Evolutionary conservation across 805 yeast genomes (phyloP), one percentile per base, ranked within the genome.

Genomic region (Pichia occidentalis): DNA sequence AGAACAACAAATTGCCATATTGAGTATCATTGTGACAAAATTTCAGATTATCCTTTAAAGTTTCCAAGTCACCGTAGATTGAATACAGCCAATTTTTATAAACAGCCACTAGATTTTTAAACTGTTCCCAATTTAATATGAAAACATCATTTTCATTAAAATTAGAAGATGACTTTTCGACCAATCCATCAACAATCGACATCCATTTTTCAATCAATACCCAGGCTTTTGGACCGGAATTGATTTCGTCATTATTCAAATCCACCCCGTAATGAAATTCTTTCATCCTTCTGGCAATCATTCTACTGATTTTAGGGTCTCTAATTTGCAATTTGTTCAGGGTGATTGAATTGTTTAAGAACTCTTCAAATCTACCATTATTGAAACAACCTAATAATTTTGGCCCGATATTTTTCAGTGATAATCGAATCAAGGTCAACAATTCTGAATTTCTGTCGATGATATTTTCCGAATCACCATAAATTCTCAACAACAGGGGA

Each of bases 21-120:
- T 92, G 98, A 1, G 97, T 83, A 60, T 90, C 98, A 54, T 92
- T 92, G 61, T 92, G 98, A 51, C 96, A 86, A 55, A 92, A 92
- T 11, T 75, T 86, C 44, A 84, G 66, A 37, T 70, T 65, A 11
- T 67, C 63, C 34, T 65, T 60, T 25, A 77, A 58, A 16, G 56
- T 57, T 8, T 58, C 60, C 16, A 37, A 44, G 16, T 59, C 60
- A 19, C 70, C 71, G 50, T 80, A 75, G 43, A 70, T 63, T 5
- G 49, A 50, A 25, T 65, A 67, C 14, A 92, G 60, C 87, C 88
- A 85, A 6, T 65, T 57, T 37, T 69, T 67, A 59, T 88, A 90
- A 34, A 53, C 57, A 2, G 52, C 50, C 7, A 84, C 60, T n/a
- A 67, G 53, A 3, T 51, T 40, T 44, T 71, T 68, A 49, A 85